phyloP scores from a whole-genome alignment of 345 rosid genomes.

The Pelargonium nanum region DNA sequence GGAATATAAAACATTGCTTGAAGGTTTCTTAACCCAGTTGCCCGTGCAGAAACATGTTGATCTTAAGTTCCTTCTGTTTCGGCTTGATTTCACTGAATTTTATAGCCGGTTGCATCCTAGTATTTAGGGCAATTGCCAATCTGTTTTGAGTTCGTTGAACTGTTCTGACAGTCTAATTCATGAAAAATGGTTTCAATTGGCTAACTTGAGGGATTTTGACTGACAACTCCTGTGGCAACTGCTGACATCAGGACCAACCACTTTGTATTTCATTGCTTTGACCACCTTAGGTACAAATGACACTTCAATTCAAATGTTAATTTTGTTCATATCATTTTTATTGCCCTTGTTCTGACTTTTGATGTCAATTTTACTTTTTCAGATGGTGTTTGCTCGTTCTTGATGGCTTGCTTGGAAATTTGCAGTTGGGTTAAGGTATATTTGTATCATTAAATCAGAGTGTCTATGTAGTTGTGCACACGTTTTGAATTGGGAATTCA shows the following conservation, averaged over 20 bases:
- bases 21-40: conserved; percentile 72
- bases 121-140: conserved; percentile 25
- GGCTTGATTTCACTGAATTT: conserved; percentile 93
- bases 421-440: conserved; percentile 21
- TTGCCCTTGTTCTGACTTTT: conserved; percentile 6
- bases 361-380: conserved; percentile 13
- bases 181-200: conserved; percentile 6
- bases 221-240: conserved; percentile 14
- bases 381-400: conserved; percentile 26
- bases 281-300: neutral
- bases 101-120: conserved; percentile 51
- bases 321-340: neutral
- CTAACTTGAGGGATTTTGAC: conserved; percentile 7
- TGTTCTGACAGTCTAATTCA: conserved; percentile 8
- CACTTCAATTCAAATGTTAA: neutral
- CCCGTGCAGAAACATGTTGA: conserved; percentile 87
- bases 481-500: conserved; percentile 18
- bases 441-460: conserved; percentile 16
- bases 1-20: conserved; percentile 63
- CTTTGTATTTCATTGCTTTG: conserved; percentile 9
- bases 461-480: conserved; percentile 7
- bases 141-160: conserved; percentile 7
- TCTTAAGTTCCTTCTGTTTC: conserved; percentile 86
- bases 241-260: conserved; percentile 20
- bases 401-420: conserved; percentile 24